Evolutionary conservation across 805 yeast genomes (phyloP).

Genomic region (Kluyveromyces siamensis): DNA sequence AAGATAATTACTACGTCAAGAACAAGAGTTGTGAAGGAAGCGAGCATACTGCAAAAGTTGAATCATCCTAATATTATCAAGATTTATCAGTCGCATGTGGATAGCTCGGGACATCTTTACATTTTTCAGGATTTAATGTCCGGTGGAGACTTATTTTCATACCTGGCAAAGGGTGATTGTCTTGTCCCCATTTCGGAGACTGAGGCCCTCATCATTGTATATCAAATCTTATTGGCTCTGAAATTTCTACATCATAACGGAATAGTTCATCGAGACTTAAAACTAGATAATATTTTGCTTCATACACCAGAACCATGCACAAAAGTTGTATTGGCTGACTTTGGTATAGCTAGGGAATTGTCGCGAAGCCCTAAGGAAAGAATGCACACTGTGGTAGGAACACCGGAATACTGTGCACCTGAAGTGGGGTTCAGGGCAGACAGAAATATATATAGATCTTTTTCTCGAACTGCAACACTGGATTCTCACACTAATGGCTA

Average conservation of each 20-base stretch:
- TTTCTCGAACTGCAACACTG: constrained; percentile 19
- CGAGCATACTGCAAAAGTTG: constrained; percentile 31
- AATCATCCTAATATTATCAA: constrained; percentile 44
- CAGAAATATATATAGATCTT: constrained; percentile 19
- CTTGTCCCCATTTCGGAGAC: constrained; percentile 41
- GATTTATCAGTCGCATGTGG: constrained; percentile 30
- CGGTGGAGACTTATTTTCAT: constrained; percentile 55
- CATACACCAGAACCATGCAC: constrained; percentile 45
- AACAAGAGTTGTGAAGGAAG: constrained; percentile 32
- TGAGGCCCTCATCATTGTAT: constrained; percentile 44
- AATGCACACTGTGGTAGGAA: constrained; percentile 47
- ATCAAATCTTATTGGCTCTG: constrained; percentile 49
- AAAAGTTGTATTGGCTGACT: constrained; percentile 54
- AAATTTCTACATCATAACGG: constrained; percentile 43
- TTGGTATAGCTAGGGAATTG: constrained; percentile 44
- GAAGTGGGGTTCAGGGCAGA: constrained; percentile 44
- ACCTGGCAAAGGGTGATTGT: constrained; percentile 35
- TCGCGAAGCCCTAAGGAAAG: constrained; percentile 25
- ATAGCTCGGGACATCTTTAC: constrained; percentile 26
- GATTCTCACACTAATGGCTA: constrained; percentile 33
- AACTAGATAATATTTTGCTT: constrained; percentile 55
- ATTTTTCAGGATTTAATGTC: constrained; percentile 42
- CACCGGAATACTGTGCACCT: constrained; percentile 68
- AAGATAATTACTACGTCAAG: constrained; percentile 33
- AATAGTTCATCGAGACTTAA: constrained; percentile 59